Evolutionary conservation across 495 filamentous ascomycete genomes (phyloP).

Genomic region (Aspergillus cristatus): DNA sequence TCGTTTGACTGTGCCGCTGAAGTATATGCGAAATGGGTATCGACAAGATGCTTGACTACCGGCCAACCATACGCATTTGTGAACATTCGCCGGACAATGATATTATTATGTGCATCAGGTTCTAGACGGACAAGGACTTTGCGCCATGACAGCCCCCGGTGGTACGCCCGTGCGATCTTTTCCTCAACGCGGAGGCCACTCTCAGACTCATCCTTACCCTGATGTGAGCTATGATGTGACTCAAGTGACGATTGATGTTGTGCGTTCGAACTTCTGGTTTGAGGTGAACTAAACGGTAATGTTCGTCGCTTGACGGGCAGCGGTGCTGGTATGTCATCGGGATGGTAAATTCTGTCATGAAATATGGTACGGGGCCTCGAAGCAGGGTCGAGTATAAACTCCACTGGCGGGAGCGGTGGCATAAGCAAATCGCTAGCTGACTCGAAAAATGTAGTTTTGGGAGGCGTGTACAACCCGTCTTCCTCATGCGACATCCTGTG

Average conservation of each 20-base stretch:
- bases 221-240: constrained; percentile 5
- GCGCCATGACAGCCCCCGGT: constrained; percentile 81
- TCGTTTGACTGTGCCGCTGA: constrained; percentile 51
- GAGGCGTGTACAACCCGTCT: constrained; percentile 55
- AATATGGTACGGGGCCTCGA: constrained; percentile 88
- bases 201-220: constrained; percentile 15
- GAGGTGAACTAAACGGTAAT: constrained; percentile 30
- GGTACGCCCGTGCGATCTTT: constrained; percentile 94
- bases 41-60: constrained; percentile 84
- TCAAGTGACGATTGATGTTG: constrained; percentile 7
- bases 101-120: constrained; percentile 97
- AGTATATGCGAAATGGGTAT: constrained; percentile 78
- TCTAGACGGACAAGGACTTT: constrained; percentile 94
- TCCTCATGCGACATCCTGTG: constrained; percentile 38
- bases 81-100: constrained; percentile 91
- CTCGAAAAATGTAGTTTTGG: constrained; percentile 88
- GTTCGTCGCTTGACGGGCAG: constrained; percentile 50
- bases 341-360: constrained; percentile 91
- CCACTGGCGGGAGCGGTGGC: constrained; percentile 70
- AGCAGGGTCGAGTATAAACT: constrained; percentile 74
- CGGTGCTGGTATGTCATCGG: constrained; percentile 83
- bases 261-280: constrained; percentile 25
- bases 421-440: constrained; percentile 86
- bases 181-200: constrained; percentile 81
- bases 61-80: constrained; percentile 98